Evolutionary conservation across 2,329 filamentous ascomycete species (phyloP), one percentile per base, ranked within the genome.

Genomic region (Helicocarpus griseus): DNA sequence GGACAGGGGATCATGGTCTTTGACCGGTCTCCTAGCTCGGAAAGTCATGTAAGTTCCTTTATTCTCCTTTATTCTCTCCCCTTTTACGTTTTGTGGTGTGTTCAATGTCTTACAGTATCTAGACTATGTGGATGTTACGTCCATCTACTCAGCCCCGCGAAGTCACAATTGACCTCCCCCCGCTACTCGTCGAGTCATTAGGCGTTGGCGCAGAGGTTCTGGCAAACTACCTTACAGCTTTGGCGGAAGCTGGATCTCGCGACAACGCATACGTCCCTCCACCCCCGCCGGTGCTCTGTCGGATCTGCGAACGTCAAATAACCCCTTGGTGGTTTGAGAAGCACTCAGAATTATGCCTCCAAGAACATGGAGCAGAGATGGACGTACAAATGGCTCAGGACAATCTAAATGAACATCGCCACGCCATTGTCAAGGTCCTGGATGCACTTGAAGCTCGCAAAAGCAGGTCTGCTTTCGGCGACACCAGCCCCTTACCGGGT

Each of bases 71-170:
- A 7, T 44, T 54, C 33, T 19, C 13, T 2, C 35, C 35, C 5
- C 11, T 48, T 35, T 21, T 43, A 24, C 26, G 19, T 6, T 31
- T 9, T 22, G 9, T 26, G 8, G 41, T 53, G 17, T 54, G 45
- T 54, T 44, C 38, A 35, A 45, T 45, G 54, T 53, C 58, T 69
- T 52, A n/a, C 24, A 17, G 13, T 50, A 54, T 48, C 61, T 55
- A 95, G 88, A 95, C 89, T 17, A 98, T 98, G 94, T 98, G 93
- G 93, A 98, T 98, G 89, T 82, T 98, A 59, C 87, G 93, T 57
- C 93, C 91, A 2, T 95, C 89, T 70, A 84, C 89, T 38, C 79
- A 85, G 38, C 87, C 91, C 5, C 82, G 89, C 58, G 90, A 97
- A 73, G 88, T 98, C 63, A 94, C 94, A 57, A 97, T 98, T 60